Evolutionary conservation across 495 filamentous ascomycete genomes (phyloP), one percentile per base, ranked within the genome.

Genomic region (Penicillium soppii): DNA sequence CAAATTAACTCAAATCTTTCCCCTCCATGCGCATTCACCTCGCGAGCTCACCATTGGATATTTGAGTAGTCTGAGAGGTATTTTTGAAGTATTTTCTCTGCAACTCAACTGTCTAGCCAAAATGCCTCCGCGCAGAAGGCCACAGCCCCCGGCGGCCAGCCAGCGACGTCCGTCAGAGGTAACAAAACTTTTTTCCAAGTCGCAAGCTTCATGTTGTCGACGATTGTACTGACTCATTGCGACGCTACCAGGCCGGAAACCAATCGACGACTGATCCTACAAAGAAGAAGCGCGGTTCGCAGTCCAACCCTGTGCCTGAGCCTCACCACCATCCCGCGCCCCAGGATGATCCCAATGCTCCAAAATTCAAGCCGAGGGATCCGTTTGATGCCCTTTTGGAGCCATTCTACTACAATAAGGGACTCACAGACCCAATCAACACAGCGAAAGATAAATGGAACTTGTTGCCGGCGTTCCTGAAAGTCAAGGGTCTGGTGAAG

Each of bases 361-460:
- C 56, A 10, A 56, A 60, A n/a, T 71, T 69, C 57, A 63, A 65
- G 56, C 63, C 65, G 38, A 62, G 66, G 19, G 70, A 79, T 58
- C 71, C 72, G 7, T 96, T 96, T 61, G 88, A 96, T 70, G 90
- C 90, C 43, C 82, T 97, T 12, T 76, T 97, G 35, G 85, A 95
- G 70, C 94, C 94, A 0, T 96, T 97, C 66, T 99, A 99, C 70
- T 90, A 92, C 58, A 92, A 89, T 47, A 99, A 97, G 66, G 85
- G 83, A 43, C 72, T 97, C 45, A 96, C 90, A 0, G 94, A 97
- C 53, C 89, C 92, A 0, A 96, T 99, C 61, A 83, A 89, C 32
- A 96, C 95, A n/a, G 91, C 87, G 3, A 79, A 78, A 53, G 92
- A 97, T 71, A 97, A 97, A 77, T 97, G 90, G 84, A 97, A 97